Evolutionary conservation across 495 filamentous ascomycete species (phyloP), one percentile per base, ranked within the genome.

Genomic region (Pseudoneurospora amorphoporcata): DNA sequence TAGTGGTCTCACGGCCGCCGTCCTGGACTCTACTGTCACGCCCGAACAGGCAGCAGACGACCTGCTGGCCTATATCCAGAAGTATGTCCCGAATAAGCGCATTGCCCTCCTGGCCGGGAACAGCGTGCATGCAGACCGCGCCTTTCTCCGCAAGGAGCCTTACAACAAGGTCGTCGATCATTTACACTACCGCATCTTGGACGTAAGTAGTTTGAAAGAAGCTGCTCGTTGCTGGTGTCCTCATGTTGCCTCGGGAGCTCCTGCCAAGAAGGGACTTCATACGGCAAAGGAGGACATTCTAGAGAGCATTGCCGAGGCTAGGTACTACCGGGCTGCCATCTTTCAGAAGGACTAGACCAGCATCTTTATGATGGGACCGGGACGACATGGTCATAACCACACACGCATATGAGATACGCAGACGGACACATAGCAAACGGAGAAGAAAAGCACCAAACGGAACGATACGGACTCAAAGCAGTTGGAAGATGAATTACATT

Each of bases 181-280:
- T 79, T 84, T 98, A 69, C 91, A 95, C 83, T 92, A 98, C 83
- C 89, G 95, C 12, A 92, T 98, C 72, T 78, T 98, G 47, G 95
- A 99, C 78, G 94, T 98, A 39, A 97, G 94, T 79, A 86, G 88
- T 19, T 82, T 98, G 70, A 97, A 98, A 82, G 95, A 99, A 81
- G 94, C 90, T 19, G 92, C 89, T 8, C 87, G 89, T 68, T 86
- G 94, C 70, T 99, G 95, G 95, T 90, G 90, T 16, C 79, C 77
- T 12, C 69, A 77, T 4, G 12, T 74, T 32, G 75, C 75, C 14
- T 69, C 69, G 5, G 69, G 58, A 19, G 88, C 87, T 17, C 95
- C 95, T 3, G 77, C 75, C 69, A 99, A 99, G 83, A 86, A 87
- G 74, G 86, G 85, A 68, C 82, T 92, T 19, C 95, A 99, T 84